Percentiles rank a stretch among this genome's conserved stretches.
phyloP scores from a whole-genome alignment of 768 basidiomycete genomes.

The Xerocomellus amylosporus region DNA sequence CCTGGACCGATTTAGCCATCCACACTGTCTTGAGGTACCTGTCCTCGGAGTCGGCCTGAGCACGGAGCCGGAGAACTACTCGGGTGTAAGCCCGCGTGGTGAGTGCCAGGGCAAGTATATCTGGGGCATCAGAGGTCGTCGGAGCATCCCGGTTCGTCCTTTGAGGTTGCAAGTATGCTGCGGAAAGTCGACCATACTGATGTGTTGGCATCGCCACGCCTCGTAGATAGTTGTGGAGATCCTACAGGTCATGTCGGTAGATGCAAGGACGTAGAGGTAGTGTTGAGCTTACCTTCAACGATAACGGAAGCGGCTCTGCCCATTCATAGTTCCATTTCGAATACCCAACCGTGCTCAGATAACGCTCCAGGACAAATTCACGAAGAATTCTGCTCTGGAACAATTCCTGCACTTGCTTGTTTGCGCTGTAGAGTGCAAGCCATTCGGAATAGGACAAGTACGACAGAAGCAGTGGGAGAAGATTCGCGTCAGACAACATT shows the following conservation, averaged over 20 bases:
- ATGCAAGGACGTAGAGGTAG: not conserved
- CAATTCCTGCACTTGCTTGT: conserved; percentile 52
- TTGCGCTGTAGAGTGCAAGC: conserved; percentile 56
- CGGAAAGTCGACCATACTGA: conserved; percentile 63
- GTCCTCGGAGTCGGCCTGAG: conserved; percentile 68
- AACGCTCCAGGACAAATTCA: conserved; percentile 68
- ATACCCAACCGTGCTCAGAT: conserved; percentile 71
- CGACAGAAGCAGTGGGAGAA: conserved; percentile 54
- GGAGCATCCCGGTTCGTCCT: conserved; percentile 39
- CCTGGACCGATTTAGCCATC: conserved; percentile 1
- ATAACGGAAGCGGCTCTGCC: conserved; percentile 60
- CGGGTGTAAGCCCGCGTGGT: conserved; percentile 75
- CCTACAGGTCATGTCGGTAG: conserved; percentile 41
- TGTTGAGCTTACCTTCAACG: conserved; percentile 50
- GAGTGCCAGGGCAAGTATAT: conserved; percentile 51
- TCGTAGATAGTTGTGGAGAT: conserved; percentile 76
- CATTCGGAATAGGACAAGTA: conserved; percentile 74
- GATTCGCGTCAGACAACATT: conserved; percentile 51
- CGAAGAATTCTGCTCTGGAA: conserved; percentile 49
- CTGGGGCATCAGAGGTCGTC: conserved; percentile 39
- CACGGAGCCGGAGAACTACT: conserved; percentile 73
- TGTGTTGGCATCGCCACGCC: conserved; percentile 75
- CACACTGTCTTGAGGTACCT: conserved; percentile 18
- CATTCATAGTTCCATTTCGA: conserved; percentile 54
- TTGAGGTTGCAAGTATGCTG: conserved; percentile 53